These are phyloP conservation scores for Trichoderma reesei DNA, from an alignment of 495 filamentous ascomycete genomes.

Conservation along the genomic window DNA sequence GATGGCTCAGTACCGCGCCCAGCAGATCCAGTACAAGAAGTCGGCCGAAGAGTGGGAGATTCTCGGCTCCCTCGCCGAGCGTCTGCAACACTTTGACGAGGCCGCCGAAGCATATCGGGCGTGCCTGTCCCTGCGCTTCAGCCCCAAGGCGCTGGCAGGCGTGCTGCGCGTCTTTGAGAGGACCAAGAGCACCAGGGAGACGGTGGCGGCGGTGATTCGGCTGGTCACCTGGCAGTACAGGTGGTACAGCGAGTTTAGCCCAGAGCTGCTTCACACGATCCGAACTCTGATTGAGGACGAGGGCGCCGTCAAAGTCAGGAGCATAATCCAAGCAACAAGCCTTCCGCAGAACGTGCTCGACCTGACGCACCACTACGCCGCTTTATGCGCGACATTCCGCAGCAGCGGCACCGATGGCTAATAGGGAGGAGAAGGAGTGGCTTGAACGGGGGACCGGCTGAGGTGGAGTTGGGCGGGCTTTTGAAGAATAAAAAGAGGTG, in stretches of 20 bases:
- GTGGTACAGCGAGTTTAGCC: slow-evolving; percentile 99
- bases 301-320: slow-evolving; percentile 92
- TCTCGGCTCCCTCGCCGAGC: slow-evolving; percentile 82
- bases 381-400: slow-evolving; percentile 84
- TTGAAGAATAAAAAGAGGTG: background rate
- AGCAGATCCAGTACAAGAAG: slow-evolving; percentile 88
- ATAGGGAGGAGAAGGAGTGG: background rate
- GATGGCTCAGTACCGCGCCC: slow-evolving; percentile 83
- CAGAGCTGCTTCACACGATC: slow-evolving; percentile 72
- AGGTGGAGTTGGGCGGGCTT: background rate
- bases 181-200: slow-evolving; percentile 60
- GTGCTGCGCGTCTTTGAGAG: slow-evolving; percentile 67
- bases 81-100: slow-evolving; percentile 82
- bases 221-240: slow-evolving; percentile 96
- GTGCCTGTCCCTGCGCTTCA: slow-evolving; percentile 75
- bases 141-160: slow-evolving; percentile 79
- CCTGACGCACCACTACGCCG: slow-evolving; percentile 92
- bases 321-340: slow-evolving; percentile 91
- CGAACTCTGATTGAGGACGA: slow-evolving; percentile 94
- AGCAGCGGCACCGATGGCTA: slow-evolving; percentile 89
- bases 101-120: slow-evolving; percentile 83
- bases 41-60: slow-evolving; percentile 97
- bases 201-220: slow-evolving; percentile 70
- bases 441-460: background rate
- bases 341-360: slow-evolving; percentile 87